Conservation (phyloP, 805 yeast species). For the Myxozyma monticola region DNA sequence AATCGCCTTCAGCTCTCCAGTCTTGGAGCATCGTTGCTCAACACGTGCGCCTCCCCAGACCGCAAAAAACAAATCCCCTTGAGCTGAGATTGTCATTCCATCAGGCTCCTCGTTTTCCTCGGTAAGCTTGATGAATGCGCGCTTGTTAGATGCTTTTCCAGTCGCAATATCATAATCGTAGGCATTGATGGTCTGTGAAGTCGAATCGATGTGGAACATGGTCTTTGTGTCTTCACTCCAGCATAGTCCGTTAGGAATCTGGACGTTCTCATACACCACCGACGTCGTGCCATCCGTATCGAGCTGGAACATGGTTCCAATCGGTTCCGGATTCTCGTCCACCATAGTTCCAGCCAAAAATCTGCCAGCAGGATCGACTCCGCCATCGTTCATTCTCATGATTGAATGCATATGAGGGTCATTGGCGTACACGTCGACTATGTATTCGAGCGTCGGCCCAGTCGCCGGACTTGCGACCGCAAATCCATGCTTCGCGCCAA, state of each 20-base stretch:
- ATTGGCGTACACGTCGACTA: slow-evolving; percentile 21
- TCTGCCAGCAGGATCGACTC: slow-evolving; percentile 71
- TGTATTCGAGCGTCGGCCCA: slow-evolving; percentile 9
- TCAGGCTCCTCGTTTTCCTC: slow-evolving; percentile 60
- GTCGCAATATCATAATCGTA: slow-evolving; percentile 46
- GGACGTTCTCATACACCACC: slow-evolving; percentile 44
- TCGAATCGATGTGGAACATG: slow-evolving; percentile 57
- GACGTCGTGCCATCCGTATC: slow-evolving; percentile 37
- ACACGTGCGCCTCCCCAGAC: slow-evolving; percentile 63
- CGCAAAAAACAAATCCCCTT: slow-evolving; percentile 61
- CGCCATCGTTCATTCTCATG: slow-evolving; percentile 78
- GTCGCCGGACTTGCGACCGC: slow-evolving; percentile 39
- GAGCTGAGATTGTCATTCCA: slow-evolving; percentile 63
- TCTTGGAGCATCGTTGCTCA: slow-evolving; percentile 48
- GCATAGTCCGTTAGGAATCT: slow-evolving; percentile 72
- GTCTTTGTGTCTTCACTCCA: slow-evolving; percentile 48
- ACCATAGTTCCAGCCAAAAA: slow-evolving; percentile 80
- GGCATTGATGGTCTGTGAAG: slow-evolving; percentile 49
- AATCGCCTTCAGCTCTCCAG: slow-evolving; percentile 54
- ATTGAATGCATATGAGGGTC: slow-evolving; percentile 39
- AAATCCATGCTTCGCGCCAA: slow-evolving; percentile 67
- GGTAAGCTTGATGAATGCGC: slow-evolving; percentile 44
- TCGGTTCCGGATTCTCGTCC: slow-evolving; percentile 40
- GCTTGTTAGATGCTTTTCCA: slow-evolving; percentile 43
- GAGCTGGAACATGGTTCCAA: slow-evolving; percentile 57